Conservation (phyloP, 805 yeast species). For the Candida maris region DNA sequence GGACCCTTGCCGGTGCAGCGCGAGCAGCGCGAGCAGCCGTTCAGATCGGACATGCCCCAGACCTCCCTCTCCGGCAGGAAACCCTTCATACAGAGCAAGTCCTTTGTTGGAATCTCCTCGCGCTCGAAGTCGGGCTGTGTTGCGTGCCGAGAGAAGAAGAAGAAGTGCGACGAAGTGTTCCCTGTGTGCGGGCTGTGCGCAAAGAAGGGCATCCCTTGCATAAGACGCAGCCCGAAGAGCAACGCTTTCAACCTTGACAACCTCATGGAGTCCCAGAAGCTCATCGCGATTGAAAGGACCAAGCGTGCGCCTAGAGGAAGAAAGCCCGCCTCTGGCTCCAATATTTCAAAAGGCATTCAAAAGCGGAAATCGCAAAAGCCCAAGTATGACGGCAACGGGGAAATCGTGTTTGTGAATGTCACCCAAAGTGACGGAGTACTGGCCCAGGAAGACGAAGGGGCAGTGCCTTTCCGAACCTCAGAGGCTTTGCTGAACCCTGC, state of each 20-base stretch:
- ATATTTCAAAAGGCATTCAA: not conserved
- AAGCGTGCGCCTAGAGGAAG: not conserved
- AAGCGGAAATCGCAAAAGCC: not conserved
- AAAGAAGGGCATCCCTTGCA: slow-evolving; percentile 30
- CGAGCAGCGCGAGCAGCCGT: too few relatives aligned
- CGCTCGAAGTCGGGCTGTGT: slow-evolving; percentile 39
- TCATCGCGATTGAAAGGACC: slow-evolving; percentile 12
- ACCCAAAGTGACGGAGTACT: not conserved
- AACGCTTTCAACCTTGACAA: slow-evolving; percentile 13
- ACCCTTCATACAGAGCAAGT: slow-evolving; percentile 19
- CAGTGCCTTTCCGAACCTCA: not conserved
- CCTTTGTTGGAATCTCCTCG: slow-evolving; percentile 31
- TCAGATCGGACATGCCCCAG: too few relatives aligned
- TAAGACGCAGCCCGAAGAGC: slow-evolving; percentile 17
- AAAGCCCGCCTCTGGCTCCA: not conserved
- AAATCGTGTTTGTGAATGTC: not conserved
- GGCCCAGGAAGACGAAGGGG: too few relatives aligned
- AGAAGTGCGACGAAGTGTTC: slow-evolving; percentile 46
- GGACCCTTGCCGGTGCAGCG: too few relatives aligned
- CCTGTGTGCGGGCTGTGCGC: slow-evolving; percentile 46
- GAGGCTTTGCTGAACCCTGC: not conserved
- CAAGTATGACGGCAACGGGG: not conserved
- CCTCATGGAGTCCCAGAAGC: slow-evolving; percentile 18
- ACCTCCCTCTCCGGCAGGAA: too few relatives aligned
- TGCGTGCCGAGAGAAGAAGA: slow-evolving; percentile 42